Evolutionary conservation across 495 filamentous ascomycete species (phyloP), one percentile per base, ranked within the genome.

Genomic region (Penicillium fimorum): DNA sequence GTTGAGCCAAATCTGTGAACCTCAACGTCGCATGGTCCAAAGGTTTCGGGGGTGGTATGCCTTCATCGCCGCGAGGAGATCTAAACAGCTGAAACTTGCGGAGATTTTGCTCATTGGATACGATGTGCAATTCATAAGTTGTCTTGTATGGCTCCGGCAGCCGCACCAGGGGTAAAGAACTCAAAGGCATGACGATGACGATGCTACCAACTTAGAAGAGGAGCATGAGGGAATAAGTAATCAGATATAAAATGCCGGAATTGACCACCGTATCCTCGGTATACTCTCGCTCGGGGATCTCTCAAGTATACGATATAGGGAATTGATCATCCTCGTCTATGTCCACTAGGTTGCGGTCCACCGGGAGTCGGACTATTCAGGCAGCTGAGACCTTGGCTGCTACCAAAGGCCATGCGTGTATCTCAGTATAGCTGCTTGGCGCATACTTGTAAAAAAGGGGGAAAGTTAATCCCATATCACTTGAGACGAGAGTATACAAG

Each of bases 71-170:
- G 5, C 60, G 59, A 35, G 60, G 54, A 12, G 60, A 47, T 27
- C 60, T 55, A 13, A 57, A 54, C 11, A 66, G 57, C 38, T 66
- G 60, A 33, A 66, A 60, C 13, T 54, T 51, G n/a, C 60, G 57
- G 9, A 60, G 10, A 5, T 56, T 50, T 20, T 58, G 48, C 11
- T 66, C 50, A 12, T 53, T 56, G 15, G 63, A 58, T 17, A 61
- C 41, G 12, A 63, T 55, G 5, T 66, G 54, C 5, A 66, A 41
- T 11, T 55, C 50, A 46, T 63, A 63, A 10, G 57, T 58, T 8
- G 63, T 66, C 29, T 61, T 66, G 48, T 63, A 66, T 5, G 63
- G 63, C 40, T 66, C 60, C 11, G 63, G 63, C 9, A 66, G 52
- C 12, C 63, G 60, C 30, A 66, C 50, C 38, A 53, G 43, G n/a